Conservation (phyloP, 805 yeast genomes). For the Kregervanrija delftensis region DNA sequence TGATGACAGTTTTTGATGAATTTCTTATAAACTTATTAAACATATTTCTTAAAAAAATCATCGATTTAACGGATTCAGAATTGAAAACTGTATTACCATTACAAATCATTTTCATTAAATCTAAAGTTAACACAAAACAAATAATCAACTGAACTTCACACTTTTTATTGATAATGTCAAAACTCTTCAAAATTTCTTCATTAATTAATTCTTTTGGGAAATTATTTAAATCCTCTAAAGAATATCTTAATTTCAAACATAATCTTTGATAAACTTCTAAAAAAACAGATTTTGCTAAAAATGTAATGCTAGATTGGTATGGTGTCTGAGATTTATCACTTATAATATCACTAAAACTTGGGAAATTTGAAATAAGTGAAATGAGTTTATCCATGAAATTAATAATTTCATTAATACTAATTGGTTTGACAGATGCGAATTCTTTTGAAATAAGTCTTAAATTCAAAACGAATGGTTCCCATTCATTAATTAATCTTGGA, state of each 20-base stretch:
- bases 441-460: conserved; percentile 1
- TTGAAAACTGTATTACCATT: conserved; percentile 1
- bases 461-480: conserved; percentile 3
- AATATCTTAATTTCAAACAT: conserved; percentile 2
- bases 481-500: conserved; percentile 7
- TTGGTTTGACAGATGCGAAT: conserved; percentile 7
- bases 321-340: background rate
- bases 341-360: conserved; percentile 2
- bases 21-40: conserved; percentile 1
- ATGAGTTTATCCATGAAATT: conserved; percentile 1
- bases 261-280: conserved; percentile 1
- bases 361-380: background rate
- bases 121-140: background rate
- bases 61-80: background rate
- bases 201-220: background rate
- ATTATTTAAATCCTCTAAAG: conserved; percentile 4
- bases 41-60: background rate
- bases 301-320: background rate
- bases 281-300: conserved; percentile 3
- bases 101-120: conserved; percentile 2
- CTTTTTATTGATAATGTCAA: conserved; percentile 1
- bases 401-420: conserved; percentile 7
- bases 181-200: background rate
- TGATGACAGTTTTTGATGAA: background rate
- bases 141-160: conserved; percentile 3